Evolutionary conservation across 2,329 filamentous ascomycete species (phyloP), one percentile per base, ranked within the genome.

Genomic region (Ceratocystiopsis brevicomis): DNA sequence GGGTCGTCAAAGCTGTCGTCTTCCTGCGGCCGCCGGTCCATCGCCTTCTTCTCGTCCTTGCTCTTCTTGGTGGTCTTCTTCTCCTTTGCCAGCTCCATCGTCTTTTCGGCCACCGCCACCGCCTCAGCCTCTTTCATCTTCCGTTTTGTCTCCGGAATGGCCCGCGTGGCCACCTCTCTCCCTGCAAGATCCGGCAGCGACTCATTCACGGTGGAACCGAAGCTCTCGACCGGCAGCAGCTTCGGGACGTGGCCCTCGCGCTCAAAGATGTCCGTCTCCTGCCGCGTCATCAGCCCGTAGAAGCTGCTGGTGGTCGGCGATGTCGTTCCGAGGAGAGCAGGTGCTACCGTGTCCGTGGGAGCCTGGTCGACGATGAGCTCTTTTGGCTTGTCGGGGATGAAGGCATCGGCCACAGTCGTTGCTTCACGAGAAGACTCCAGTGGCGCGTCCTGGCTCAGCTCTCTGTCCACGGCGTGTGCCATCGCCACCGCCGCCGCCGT

Each of bases 1-100:
- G 61, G 54, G 49, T 67, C 61, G 47, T 68, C 61, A 52, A 66
- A 64, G 30, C 64, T 51, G 49, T 67, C 63, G 38, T 67, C 62
- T 14, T 61, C 59, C 40, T 53, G 53, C 13, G 57, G 45, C 34
- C 56, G 52, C 48, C 59, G 56, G 48, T 61, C 61, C 49, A 66
- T 64, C 46, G 60, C 53, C 39, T 54, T 54, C 53, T 60, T 60
- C 48, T 59, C 59, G 25, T 11, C 25, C 38, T 58, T 53, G 46
- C 54, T 56, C 41, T 61, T 25, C 35, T 46, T 46, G 32, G 41
- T 42, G 14, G 41, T 46, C 40, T 45, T 45, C 10, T 21, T 21
- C 21, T 19, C 41, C 30, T 38, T 25, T 16, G 14, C 25, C 19
- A 21, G 21, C 42, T 18, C 42, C 15, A 5, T 16, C 39, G 37